Percentiles rank a stretch among this genome's conserved stretches.
Evolutionary conservation across 2,329 filamentous ascomycete species (phyloP).

Genomic region (Stylonectria norvegica): DNA sequence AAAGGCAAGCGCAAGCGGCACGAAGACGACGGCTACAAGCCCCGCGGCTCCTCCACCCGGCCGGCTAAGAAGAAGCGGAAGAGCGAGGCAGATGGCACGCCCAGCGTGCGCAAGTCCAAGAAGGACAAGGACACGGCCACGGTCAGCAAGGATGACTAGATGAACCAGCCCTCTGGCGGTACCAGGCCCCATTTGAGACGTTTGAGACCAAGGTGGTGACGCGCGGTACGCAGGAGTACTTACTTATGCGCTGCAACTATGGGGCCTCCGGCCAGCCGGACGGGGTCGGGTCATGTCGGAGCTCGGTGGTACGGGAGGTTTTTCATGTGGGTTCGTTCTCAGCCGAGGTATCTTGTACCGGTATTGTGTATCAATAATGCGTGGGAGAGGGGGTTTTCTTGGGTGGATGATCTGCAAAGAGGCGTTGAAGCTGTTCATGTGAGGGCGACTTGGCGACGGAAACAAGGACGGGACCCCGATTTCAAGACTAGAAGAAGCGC

Average conservation of each 20-base stretch:
- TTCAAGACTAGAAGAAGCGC: not conserved
- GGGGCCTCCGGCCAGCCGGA: conserved; percentile 25
- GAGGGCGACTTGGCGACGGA: conserved; percentile 4
- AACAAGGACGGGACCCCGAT: not conserved
- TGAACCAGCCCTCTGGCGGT: not conserved
- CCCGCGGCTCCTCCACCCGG: conserved; percentile 52
- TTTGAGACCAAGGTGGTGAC: too few species aligned
- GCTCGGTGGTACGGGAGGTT: conserved; percentile 17
- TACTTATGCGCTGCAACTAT: too few species aligned
- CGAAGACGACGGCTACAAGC: conserved; percentile 61
- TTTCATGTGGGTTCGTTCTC: conserved; percentile 9
- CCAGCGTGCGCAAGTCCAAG: conserved; percentile 34
- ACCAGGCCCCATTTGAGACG: too few species aligned
- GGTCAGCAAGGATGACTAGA: conserved; percentile 31
- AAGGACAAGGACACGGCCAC: conserved; percentile 27
- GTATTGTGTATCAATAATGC: conserved; percentile 4
- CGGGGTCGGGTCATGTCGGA: conserved; percentile 21
- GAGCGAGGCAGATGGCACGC: conserved; percentile 45
- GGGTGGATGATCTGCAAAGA: conserved; percentile 13
- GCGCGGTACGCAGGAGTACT: too few species aligned
- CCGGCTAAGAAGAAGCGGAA: conserved; percentile 58
- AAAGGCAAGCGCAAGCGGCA: conserved; percentile 53
- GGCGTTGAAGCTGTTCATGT: conserved; percentile 27
- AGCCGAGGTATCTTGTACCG: conserved; percentile 25
- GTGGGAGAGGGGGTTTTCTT: not conserved